Percentiles rank a stretch among this genome's conserved stretches.
Conservation (phyloP, 164 flowering plant species). For the Cinnamomum chago region DNA sequence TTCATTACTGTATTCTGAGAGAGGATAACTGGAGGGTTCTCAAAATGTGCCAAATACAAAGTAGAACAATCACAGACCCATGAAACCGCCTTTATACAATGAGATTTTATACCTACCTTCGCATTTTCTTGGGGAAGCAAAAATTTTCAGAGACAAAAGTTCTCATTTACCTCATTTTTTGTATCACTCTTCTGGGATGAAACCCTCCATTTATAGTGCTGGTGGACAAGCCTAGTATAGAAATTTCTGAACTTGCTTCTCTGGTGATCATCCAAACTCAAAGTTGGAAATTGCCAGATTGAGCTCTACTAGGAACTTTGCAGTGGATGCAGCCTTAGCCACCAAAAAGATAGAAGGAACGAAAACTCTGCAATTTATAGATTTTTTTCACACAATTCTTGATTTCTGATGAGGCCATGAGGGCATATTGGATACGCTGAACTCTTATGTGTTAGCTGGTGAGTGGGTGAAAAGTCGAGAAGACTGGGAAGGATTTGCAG, state of each 20-base stretch:
- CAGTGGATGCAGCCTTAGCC: neutral
- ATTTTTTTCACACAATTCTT: neutral
- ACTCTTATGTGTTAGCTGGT: too few species aligned
- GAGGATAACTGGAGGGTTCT: neutral
- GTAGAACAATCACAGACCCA: neutral
- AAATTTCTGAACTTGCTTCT: neutral
- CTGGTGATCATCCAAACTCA: neutral
- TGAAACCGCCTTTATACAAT: neutral
- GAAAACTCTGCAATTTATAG: neutral
- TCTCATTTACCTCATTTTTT: neutral
- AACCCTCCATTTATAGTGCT: neutral
- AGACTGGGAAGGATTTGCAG: too few species aligned
- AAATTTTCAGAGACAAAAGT: neutral
- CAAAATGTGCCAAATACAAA: neutral
- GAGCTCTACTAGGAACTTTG: neutral
- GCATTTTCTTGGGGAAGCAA: neutral
- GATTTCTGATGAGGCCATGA: neutral
- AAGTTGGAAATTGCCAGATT: neutral
- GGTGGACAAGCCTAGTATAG: neutral
- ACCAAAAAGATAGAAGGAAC: neutral
- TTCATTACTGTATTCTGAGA: neutral
- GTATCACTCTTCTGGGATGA: neutral
- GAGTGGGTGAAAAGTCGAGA: too few species aligned
- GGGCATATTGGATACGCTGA: neutral
- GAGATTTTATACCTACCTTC: neutral